A percentile compares a stretch with the other conserved stretches of the same genome.
Evolutionary conservation across 2,329 filamentous ascomycete species (phyloP).

Genomic region (Beauveria scarabaeidicola): DNA sequence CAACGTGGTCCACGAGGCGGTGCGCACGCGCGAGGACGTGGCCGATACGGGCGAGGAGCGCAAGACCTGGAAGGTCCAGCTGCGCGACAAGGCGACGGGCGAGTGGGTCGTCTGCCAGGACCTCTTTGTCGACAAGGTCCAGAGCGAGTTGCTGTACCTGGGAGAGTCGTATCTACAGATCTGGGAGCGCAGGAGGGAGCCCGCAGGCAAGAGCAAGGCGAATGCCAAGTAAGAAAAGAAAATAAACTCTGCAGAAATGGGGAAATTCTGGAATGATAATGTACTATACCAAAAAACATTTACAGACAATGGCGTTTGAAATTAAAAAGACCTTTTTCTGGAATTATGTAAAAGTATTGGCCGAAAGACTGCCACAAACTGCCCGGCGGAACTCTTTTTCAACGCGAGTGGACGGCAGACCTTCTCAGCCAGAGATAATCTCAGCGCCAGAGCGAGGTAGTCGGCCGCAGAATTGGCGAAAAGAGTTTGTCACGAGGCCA

Average conservation of each 20-base stretch:
- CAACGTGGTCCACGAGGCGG: conserved; percentile 84
- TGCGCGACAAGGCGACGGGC: conserved; percentile 69
- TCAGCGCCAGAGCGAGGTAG: too few relatives aligned
- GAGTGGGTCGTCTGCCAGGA: conserved; percentile 95
- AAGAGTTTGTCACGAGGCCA: too few relatives aligned
- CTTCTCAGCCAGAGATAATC: too few relatives aligned
- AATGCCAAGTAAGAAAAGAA: not conserved
- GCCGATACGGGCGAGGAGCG: conserved; percentile 80
- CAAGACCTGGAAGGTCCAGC: conserved; percentile 90
- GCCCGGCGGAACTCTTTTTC: not conserved
- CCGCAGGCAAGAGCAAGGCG: conserved; percentile 30
- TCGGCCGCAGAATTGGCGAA: too few relatives aligned
- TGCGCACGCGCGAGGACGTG: conserved; percentile 70
- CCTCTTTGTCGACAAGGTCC: conserved; percentile 81
- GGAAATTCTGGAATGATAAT: not conserved
- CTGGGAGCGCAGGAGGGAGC: conserved; percentile 73
- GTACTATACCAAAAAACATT: not conserved
- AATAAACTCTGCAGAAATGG: too few relatives aligned
- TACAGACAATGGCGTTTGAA: not conserved
- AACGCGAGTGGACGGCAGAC: too few relatives aligned
- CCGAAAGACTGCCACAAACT: too few relatives aligned
- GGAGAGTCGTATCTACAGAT: conserved; percentile 94
- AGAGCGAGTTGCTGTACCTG: conserved; percentile 82
- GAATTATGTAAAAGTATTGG: too few relatives aligned
- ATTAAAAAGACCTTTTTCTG: not conserved